A percentile compares a stretch with the other conserved stretches of the same genome.
phyloP scores from a whole-genome alignment of 768 basidiomycete species.

The Boletus rubroflammeus region DNA sequence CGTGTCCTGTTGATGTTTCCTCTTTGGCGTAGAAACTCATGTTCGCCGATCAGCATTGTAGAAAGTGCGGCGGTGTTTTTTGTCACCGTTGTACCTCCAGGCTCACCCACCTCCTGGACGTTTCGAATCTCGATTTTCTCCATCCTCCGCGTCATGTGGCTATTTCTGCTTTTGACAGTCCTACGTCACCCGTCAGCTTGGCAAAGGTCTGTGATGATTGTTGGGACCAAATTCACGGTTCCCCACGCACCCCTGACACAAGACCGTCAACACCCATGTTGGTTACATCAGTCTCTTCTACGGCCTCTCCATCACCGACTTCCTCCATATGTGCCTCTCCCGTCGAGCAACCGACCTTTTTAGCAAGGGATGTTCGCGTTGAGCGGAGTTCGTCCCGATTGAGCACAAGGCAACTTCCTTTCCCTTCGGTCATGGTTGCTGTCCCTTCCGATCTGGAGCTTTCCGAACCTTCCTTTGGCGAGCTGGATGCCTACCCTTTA shows the following conservation, averaged over 20 bases:
- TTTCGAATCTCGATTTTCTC: constrained; percentile 65
- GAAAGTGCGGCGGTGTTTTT: constrained; percentile 80
- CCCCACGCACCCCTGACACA: constrained; percentile 39
- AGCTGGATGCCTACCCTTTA: constrained; percentile 72
- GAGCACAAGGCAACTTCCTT: constrained; percentile 25
- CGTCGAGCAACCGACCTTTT: constrained; percentile 24
- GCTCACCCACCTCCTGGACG: constrained; percentile 64
- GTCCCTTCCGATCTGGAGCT: constrained; percentile 25
- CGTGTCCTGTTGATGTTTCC: constrained; percentile 26
- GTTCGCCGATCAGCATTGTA: constrained; percentile 58
- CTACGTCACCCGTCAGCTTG: constrained; percentile 52
- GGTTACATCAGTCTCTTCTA: constrained; percentile 31
- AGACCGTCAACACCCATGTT: constrained; percentile 38
- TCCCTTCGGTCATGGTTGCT: constrained; percentile 21
- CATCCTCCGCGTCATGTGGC: constrained; percentile 69
- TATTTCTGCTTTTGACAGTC: constrained; percentile 52
- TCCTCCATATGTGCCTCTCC: constrained; percentile 36
- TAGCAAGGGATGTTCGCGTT: constrained; percentile 15
- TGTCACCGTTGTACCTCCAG: constrained; percentile 61
- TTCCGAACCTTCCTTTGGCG: constrained; percentile 55
- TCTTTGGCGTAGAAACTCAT: constrained; percentile 14
- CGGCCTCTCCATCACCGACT: constrained; percentile 31
- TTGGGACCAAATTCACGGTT: constrained; percentile 68
- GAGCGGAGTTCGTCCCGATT: constrained; percentile 29
- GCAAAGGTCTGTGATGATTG: constrained; percentile 78